Evolutionary conservation across 2,329 filamentous ascomycete species (phyloP).

Genomic region (Torrubiellomyces zombiae): DNA sequence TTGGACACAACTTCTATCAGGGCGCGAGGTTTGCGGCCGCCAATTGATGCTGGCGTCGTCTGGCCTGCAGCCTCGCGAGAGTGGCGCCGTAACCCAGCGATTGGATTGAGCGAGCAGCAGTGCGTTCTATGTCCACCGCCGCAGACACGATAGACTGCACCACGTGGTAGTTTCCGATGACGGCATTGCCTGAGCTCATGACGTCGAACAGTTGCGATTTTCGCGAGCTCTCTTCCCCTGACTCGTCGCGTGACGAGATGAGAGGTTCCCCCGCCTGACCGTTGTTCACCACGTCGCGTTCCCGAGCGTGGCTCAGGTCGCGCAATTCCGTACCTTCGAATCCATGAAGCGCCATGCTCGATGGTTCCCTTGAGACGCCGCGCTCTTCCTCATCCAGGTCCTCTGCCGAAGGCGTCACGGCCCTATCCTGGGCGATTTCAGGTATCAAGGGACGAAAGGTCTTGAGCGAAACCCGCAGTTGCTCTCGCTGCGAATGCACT

Average conservation of each 20-base stretch:
- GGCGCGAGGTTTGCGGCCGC: too few relatives aligned
- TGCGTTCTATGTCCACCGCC: conserved; percentile 26
- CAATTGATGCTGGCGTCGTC: too few relatives aligned
- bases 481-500: conserved; percentile 43
- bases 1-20: too few relatives aligned
- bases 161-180: conserved; percentile 37
- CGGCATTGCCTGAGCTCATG: conserved; percentile 36
- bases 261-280: conserved; percentile 30
- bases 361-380: conserved; percentile 28
- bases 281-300: conserved; percentile 17
- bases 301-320: conserved; percentile 12
- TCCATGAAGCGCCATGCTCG: too few relatives aligned
- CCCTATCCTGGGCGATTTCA: conserved; percentile 11
- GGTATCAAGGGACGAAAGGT: conserved; percentile 18
- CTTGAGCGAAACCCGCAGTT: conserved; percentile 31
- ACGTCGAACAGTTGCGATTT: conserved; percentile 27
- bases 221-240: conserved; percentile 12
- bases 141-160: conserved; percentile 30
- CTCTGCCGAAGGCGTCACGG: conserved; percentile 19
- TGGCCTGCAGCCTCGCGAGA: conserved; percentile 32
- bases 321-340: conserved; percentile 8
- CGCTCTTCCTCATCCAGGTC: conserved; percentile 41
- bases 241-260: conserved; percentile 8
- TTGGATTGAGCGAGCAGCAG: conserved; percentile 33
- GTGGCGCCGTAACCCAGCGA: conserved; percentile 38